phyloP scores from a whole-genome alignment of 2,329 filamentous ascomycete genomes.

The Gaeumannomyces tritici region DNA sequence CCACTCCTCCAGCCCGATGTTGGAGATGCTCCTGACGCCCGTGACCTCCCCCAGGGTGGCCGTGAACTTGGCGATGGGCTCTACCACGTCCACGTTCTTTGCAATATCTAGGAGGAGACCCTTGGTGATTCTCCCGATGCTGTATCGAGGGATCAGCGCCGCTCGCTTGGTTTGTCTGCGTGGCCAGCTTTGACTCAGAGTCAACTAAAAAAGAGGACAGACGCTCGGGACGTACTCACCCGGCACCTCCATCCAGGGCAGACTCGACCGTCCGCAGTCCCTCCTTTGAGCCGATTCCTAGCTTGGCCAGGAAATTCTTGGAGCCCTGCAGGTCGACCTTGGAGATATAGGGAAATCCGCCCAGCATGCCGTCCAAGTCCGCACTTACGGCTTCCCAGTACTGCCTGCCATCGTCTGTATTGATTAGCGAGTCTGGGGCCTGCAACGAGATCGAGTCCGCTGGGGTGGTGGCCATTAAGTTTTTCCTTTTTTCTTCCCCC shows the following conservation, averaged over 20 bases:
- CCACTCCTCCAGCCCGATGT: slow-evolving; percentile 69
- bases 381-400: slow-evolving; percentile 39
- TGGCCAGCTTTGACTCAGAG: not conserved
- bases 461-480: not conserved
- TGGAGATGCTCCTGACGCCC: slow-evolving; percentile 56
- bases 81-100: slow-evolving; percentile 69
- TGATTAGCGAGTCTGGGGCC: slow-evolving; percentile 24
- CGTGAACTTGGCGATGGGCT: slow-evolving; percentile 78
- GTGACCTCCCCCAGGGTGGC: slow-evolving; percentile 44
- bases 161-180: not conserved
- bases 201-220: not conserved
- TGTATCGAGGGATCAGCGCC: slow-evolving; percentile 16
- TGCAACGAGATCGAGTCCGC: not conserved
- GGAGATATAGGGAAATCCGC: slow-evolving; percentile 56
- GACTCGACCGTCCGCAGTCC: slow-evolving; percentile 17
- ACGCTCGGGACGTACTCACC: slow-evolving; percentile 7
- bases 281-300: slow-evolving; percentile 36
- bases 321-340: slow-evolving; percentile 64
- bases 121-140: slow-evolving; percentile 76
- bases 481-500: not conserved
- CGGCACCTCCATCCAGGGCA: slow-evolving; percentile 30
- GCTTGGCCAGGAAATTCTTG: slow-evolving; percentile 60
- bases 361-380: slow-evolving; percentile 65
- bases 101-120: slow-evolving; percentile 65
- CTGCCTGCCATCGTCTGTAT: slow-evolving; percentile 22